Conservation (phyloP, 306 rosid genomes). For the Inga oerstediana region DNA sequence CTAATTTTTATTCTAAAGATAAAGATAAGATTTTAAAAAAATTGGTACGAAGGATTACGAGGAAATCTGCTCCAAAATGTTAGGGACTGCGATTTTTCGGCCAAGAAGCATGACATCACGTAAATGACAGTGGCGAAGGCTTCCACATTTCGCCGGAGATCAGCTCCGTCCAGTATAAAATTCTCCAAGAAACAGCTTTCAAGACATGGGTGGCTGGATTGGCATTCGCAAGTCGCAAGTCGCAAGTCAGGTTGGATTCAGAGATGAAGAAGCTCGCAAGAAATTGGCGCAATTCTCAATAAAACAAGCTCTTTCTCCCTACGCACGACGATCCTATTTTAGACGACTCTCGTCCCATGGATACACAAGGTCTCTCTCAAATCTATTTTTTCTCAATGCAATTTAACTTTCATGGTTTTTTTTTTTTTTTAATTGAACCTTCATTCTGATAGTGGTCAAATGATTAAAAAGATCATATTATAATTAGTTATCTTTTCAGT, state of each 20-base stretch:
- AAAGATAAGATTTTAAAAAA: too few relatives aligned
- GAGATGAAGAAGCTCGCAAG: constrained; percentile 70
- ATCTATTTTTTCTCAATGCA: constrained; percentile 11
- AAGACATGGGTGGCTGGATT: background rate
- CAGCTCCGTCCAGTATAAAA: background rate
- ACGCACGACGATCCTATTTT: constrained; percentile 46
- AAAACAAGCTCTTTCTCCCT: constrained; percentile 63
- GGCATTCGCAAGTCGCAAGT: background rate
- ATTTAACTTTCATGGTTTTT: background rate
- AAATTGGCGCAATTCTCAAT: constrained; percentile 48
- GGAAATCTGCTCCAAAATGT: too few relatives aligned
- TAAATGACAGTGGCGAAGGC: background rate
- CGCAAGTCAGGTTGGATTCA: background rate
- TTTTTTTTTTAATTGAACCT: background rate
- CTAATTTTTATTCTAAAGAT: too few relatives aligned
- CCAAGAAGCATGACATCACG: background rate
- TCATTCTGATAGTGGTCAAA: background rate
- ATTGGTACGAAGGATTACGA: too few relatives aligned
- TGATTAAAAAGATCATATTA: background rate
- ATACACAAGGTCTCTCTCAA: constrained; percentile 53
- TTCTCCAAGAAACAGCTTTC: background rate
- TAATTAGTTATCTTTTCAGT: background rate
- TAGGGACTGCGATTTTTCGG: too few relatives aligned
- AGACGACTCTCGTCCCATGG: constrained; percentile 68
- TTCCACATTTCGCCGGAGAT: background rate